These are phyloP conservation scores for Zostera marina DNA, from an alignment of 116 monocot genomes.

Conservation along the genomic window DNA sequence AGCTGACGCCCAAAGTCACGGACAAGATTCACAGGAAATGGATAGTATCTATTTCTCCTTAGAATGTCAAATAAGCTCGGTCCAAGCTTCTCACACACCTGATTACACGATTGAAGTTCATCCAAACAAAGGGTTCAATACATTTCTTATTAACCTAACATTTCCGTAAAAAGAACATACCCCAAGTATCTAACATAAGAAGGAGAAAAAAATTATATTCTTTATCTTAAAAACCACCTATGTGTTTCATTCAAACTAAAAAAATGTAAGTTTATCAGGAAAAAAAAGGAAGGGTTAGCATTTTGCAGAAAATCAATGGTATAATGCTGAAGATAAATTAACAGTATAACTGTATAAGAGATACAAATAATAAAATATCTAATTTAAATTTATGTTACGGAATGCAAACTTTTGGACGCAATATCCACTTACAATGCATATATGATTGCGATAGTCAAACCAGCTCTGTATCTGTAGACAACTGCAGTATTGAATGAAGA, in stretches of 20 bases:
- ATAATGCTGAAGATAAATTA: too few species aligned
- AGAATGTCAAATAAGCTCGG: constrained; percentile 96
- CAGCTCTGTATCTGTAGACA: constrained; percentile 77
- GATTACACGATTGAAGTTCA: constrained; percentile 63
- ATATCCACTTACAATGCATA: constrained; percentile 76
- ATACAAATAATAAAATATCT: too few species aligned
- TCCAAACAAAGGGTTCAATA: constrained; percentile 35
- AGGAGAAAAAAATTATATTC: background rate
- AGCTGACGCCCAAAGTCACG: constrained; percentile 95
- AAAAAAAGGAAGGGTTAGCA: too few species aligned
- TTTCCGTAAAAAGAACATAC: constrained; percentile 3
- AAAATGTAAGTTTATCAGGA: too few species aligned
- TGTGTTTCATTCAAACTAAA: too few species aligned
- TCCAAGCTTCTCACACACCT: constrained; percentile 99
- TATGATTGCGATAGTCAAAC: constrained; percentile 94
- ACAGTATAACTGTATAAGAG: too few species aligned
- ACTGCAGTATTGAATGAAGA: constrained; percentile 22
- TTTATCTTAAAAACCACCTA: background rate
- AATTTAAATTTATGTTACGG: background rate
- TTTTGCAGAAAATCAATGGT: too few species aligned
- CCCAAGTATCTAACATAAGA: background rate
- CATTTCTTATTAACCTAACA: constrained; percentile 9
- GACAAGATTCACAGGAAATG: constrained; percentile 94
- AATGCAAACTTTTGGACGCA: background rate
- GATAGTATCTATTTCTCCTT: constrained; percentile 90